Conservation (phyloP, 2,329 filamentous ascomycete species). For the Aspergillus costaricaensis region DNA sequence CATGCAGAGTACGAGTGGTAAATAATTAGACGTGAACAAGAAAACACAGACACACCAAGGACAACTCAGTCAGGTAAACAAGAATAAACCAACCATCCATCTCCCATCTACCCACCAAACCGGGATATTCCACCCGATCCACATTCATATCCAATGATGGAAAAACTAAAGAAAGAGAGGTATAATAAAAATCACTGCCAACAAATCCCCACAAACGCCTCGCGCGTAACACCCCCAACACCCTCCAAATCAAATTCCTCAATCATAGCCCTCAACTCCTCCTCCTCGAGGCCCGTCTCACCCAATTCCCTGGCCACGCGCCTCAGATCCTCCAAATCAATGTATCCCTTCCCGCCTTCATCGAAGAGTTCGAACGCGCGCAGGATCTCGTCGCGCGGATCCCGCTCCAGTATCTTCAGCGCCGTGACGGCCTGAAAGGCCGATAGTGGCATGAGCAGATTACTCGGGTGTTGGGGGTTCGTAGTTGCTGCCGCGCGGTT, state of each 20-base stretch:
- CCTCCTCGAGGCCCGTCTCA: constrained; percentile 82
- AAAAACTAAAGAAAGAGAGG: background rate
- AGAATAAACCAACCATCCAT: too few relatives aligned
- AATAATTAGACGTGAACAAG: too few relatives aligned
- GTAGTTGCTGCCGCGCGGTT: constrained; percentile 32
- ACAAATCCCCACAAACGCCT: constrained; percentile 69
- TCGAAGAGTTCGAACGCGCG: constrained; percentile 94
- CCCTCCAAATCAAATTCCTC: constrained; percentile 96
- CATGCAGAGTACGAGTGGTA: too few relatives aligned
- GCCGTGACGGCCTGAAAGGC: constrained; percentile 77
- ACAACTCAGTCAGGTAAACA: too few relatives aligned
- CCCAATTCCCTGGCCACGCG: constrained; percentile 87
- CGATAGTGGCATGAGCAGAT: constrained; percentile 70
- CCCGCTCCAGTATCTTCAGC: constrained; percentile 74
- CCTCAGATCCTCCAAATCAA: constrained; percentile 83
- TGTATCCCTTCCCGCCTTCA: constrained; percentile 84
- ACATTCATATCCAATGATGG: too few relatives aligned
- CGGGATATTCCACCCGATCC: too few relatives aligned
- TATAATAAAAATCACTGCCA: constrained; percentile 46
- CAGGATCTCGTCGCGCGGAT: constrained; percentile 87
- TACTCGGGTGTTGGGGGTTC: constrained; percentile 61
- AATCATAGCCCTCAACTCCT: constrained; percentile 93
- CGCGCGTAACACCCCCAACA: constrained; percentile 71
- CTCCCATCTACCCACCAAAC: too few relatives aligned
- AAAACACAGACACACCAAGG: too few relatives aligned